Conservation (phyloP, 345 rosid genomes). For the Mangifera indica region DNA sequence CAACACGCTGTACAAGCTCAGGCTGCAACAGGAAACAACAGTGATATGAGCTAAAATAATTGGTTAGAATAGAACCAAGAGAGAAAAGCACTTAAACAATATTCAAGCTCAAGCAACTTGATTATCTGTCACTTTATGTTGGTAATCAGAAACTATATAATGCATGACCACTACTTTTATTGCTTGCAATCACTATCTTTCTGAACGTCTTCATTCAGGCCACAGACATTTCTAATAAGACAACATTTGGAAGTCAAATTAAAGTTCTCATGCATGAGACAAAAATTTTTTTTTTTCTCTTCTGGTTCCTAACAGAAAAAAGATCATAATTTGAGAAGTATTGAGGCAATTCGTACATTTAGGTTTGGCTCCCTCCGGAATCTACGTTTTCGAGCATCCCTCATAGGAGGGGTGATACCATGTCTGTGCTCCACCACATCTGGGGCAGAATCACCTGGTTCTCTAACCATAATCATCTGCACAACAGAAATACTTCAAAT, state of each 20-base stretch:
- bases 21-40: constrained; percentile 60
- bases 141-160: too few relatives aligned
- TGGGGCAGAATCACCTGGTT: constrained; percentile 69
- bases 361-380: constrained; percentile 96
- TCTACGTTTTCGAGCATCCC: constrained; percentile 96
- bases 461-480: constrained; percentile 98
- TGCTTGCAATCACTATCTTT: too few relatives aligned
- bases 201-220: too few relatives aligned
- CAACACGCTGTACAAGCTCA: constrained; percentile 90
- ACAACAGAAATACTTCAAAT: constrained; percentile 11
- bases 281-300: too few relatives aligned
- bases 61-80: not conserved
- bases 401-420: constrained; percentile 95
- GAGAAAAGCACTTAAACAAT: not conserved
- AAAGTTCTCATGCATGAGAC: too few relatives aligned
- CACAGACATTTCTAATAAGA: too few relatives aligned
- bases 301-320: not conserved
- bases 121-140: too few relatives aligned
- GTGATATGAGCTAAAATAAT: constrained; percentile 17
- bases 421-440: constrained; percentile 82
- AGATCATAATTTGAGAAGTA: not conserved
- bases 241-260: too few relatives aligned
- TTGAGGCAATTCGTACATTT: constrained; percentile 49
- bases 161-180: too few relatives aligned
- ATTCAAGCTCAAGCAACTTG: too few relatives aligned